Evolutionary conservation across 352 stramenopile genomes (phyloP).

Genomic region (Phytophthora idaei): DNA sequence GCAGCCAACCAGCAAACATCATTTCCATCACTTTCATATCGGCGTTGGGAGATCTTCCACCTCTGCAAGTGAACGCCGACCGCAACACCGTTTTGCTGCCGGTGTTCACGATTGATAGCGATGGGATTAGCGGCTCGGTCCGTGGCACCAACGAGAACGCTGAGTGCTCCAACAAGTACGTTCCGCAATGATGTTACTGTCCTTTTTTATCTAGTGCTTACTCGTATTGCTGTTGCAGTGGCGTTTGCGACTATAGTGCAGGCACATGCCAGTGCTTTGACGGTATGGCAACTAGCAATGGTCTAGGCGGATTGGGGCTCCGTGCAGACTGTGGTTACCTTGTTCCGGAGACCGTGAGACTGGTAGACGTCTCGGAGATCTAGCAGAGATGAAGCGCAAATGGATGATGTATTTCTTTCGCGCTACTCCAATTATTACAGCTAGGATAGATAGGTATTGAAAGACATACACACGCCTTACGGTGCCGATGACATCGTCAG

Average conservation of each 20-base stretch:
- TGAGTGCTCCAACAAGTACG: slow-evolving; percentile 80
- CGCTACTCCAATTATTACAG: slow-evolving; percentile 45
- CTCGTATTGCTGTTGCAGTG: slow-evolving; percentile 32
- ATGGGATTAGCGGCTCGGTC: slow-evolving; percentile 55
- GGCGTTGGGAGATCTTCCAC: slow-evolving; percentile 59
- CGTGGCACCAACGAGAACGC: slow-evolving; percentile 70
- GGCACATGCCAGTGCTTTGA: slow-evolving; percentile 69
- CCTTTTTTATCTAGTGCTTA: background rate
- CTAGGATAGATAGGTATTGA: slow-evolving; percentile 40
- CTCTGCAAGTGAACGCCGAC: slow-evolving; percentile 44
- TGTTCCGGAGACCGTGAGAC: slow-evolving; percentile 41
- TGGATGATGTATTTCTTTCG: slow-evolving; percentile 38
- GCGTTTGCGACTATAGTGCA: slow-evolving; percentile 60
- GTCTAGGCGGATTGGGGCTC: slow-evolving; percentile 49
- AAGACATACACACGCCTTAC: slow-evolving; percentile 37
- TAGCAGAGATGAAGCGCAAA: slow-evolving; percentile 21
- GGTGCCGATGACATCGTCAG: slow-evolving; percentile 24
- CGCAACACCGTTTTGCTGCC: slow-evolving; percentile 43
- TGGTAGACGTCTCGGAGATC: slow-evolving; percentile 35
- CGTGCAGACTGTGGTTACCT: slow-evolving; percentile 71
- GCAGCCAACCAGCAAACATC: slow-evolving; percentile 45
- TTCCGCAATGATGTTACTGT: slow-evolving; percentile 1
- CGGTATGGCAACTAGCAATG: slow-evolving; percentile 75
- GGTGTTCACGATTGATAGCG: slow-evolving; percentile 59
- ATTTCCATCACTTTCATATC: slow-evolving; percentile 71